phyloP scores from a whole-genome alignment of 257 asterid genomes.

The Knoxia roxburghii region DNA sequence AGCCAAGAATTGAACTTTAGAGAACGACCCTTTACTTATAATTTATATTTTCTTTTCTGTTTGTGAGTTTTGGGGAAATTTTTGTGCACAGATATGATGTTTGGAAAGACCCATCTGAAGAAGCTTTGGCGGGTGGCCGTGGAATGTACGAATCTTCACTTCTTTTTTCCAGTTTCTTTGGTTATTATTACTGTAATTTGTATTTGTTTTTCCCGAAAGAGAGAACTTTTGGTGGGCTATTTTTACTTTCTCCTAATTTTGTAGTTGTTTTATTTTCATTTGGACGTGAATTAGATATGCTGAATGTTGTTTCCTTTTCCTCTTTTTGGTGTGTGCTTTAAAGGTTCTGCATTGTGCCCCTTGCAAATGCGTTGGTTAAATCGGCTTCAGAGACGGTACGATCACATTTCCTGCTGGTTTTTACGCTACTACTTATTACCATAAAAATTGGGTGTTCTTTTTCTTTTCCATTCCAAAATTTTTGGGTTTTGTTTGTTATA shows the following conservation, averaged over 20 bases:
- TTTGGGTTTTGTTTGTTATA: not conserved
- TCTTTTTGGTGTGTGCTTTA: not conserved
- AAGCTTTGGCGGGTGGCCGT: slow-evolving; percentile 21
- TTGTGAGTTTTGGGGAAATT: not conserved
- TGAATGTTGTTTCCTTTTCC: not conserved
- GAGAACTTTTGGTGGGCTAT: not conserved
- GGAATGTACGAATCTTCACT: slow-evolving; percentile 6
- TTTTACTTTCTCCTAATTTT: too few species aligned
- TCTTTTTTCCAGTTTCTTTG: not conserved
- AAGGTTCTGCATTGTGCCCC: slow-evolving; percentile 20
- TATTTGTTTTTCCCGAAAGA: too few species aligned
- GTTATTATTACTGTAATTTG: too few species aligned
- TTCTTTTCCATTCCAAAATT: not conserved
- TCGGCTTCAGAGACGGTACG: slow-evolving; percentile 10
- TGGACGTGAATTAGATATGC: not conserved
- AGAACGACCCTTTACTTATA: not conserved
- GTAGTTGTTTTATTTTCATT: not conserved
- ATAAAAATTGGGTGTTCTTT: not conserved
- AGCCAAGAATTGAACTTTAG: too few species aligned
- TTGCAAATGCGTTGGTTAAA: slow-evolving; percentile 6
- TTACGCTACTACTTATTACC: not conserved
- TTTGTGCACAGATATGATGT: slow-evolving; percentile 16
- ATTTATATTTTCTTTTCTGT: too few species aligned
- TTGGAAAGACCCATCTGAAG: slow-evolving; percentile 22
- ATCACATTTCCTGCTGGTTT: not conserved